Evolutionary conservation across 768 basidiomycete genomes (phyloP).

Genomic region (Hydnum rufescens): DNA sequence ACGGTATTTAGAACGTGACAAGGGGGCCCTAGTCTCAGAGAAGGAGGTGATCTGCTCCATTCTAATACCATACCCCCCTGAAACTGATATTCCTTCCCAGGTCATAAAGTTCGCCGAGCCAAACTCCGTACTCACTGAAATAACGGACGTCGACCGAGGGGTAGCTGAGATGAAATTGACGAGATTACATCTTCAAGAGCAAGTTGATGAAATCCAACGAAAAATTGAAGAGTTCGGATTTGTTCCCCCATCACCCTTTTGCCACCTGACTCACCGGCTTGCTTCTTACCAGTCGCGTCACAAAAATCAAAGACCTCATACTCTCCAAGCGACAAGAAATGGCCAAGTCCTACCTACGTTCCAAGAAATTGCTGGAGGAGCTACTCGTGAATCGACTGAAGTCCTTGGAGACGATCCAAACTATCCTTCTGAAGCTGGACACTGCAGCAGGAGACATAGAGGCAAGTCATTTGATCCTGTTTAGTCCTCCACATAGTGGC

Average conservation of each 20-base stretch:
- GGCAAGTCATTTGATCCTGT: slow-evolving; percentile 24
- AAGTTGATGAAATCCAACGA: slow-evolving; percentile 45
- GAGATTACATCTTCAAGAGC: slow-evolving; percentile 41
- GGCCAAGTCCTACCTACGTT: slow-evolving; percentile 59
- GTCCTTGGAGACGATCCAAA: slow-evolving; percentile 52
- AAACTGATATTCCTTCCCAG: slow-evolving; percentile 20
- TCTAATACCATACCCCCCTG: neutral
- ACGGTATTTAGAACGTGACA: slow-evolving; percentile 64
- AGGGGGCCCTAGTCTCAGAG: slow-evolving; percentile 37
- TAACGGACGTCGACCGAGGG: slow-evolving; percentile 66
- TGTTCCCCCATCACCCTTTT: neutral
- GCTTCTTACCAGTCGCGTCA: slow-evolving; percentile 32
- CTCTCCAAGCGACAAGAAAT: slow-evolving; percentile 48
- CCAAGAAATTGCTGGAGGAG: slow-evolving; percentile 64
- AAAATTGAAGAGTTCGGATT: slow-evolving; percentile 51
- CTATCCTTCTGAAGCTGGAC: slow-evolving; percentile 66
- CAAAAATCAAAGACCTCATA: slow-evolving; percentile 44
- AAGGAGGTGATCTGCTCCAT: slow-evolving; percentile 34
- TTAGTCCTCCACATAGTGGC: neutral
- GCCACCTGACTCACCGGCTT: neutral
- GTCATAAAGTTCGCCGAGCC: slow-evolving; percentile 59
- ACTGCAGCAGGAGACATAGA: slow-evolving; percentile 77
- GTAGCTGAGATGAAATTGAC: slow-evolving; percentile 64
- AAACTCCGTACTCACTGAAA: slow-evolving; percentile 19
- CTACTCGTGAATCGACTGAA: slow-evolving; percentile 53